Evolutionary conservation across 2,329 filamentous ascomycete genomes (phyloP).

Genomic region (Macrophomina phaseolina): DNA sequence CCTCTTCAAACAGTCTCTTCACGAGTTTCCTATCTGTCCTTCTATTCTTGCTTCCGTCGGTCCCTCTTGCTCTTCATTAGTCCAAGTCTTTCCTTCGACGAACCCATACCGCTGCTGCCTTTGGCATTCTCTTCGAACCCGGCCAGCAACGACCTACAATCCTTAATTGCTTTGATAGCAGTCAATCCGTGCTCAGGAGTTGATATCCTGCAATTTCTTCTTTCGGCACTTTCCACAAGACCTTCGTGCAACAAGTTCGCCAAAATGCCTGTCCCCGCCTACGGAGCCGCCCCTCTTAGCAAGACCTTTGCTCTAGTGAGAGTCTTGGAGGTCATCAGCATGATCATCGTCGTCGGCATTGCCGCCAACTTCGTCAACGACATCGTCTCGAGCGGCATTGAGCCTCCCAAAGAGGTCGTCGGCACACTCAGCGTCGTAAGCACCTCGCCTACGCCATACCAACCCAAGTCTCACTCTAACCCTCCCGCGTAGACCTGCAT

Average conservation of each 20-base stretch:
- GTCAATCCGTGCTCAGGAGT: constrained; percentile 21
- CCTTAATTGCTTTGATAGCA: constrained; percentile 26
- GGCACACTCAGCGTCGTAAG: constrained; percentile 81
- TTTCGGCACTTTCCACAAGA: constrained; percentile 5
- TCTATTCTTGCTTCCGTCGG: constrained; percentile 35
- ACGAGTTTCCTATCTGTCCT: constrained; percentile 42
- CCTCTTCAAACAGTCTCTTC: constrained; percentile 39
- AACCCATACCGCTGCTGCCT: constrained; percentile 4
- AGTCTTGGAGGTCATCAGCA: constrained; percentile 70
- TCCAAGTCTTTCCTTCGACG: constrained; percentile 34
- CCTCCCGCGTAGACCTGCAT: constrained; percentile 70
- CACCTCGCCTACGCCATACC: constrained; percentile 32
- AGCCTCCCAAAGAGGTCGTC: constrained; percentile 74
- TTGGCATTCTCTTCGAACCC: constrained; percentile 30
- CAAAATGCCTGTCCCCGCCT: constrained; percentile 62
- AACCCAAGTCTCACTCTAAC: neutral
- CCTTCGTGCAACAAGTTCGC: neutral
- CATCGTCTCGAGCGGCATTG: constrained; percentile 69
- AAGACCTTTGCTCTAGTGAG: constrained; percentile 79
- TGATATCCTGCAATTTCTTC: constrained; percentile 28
- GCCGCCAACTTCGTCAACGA: constrained; percentile 81
- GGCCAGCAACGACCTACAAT: constrained; percentile 42
- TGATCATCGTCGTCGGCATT: constrained; percentile 80
- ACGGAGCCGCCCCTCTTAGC: constrained; percentile 71
- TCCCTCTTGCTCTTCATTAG: constrained; percentile 31